Evolutionary conservation across 345 rosid genomes (phyloP), one percentile per base, ranked within the genome.

Genomic region (Zanthoxylum bungeanum): DNA sequence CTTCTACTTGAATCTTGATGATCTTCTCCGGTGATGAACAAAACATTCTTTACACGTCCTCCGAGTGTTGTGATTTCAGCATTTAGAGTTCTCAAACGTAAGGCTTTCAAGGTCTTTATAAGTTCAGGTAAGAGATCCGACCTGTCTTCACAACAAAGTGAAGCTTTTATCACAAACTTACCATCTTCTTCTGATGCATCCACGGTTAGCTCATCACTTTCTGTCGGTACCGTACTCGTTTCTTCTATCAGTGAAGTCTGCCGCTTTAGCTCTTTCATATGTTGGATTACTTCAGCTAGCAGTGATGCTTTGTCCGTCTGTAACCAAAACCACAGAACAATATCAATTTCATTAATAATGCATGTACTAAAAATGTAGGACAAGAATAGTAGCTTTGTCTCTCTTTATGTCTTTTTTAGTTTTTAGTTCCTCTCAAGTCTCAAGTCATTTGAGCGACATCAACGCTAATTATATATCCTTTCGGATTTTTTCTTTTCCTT

Each of bases 301-400:
- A 95, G 73, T 39, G 98, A 95, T 5, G 99, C 99, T 79, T 95
- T 95, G 83, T 95, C 99, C 67, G 99, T 95, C 99, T 92, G 60
- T n/a, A n/a, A n/a, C n/a, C n/a, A n/a, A n/a, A n/a, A n/a, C n/a
- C n/a, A n/a, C n/a, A n/a, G n/a, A n/a, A n/a, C n/a, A n/a, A n/a
- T n/a, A n/a, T n/a, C n/a, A n/a, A n/a, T n/a, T n/a, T n/a, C n/a
- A n/a, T n/a, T n/a, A n/a, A n/a, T n/a, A n/a, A n/a, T n/a, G n/a
- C n/a, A n/a, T n/a, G n/a, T n/a, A n/a, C n/a, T n/a, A n/a, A n/a
- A n/a, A n/a, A n/a, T n/a, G n/a, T n/a, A n/a, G n/a, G n/a, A 79
- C 80, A 76, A 66, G 66, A 76, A 72, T 71, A n/a, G 85, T 77
- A 68, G 61, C 74, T 80, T 80, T 80, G 79, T 71, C 80, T 77